These are phyloP conservation scores for Wickerhamiella alocasiicola DNA, from an alignment of 805 yeast species.

Conservation along the genomic window DNA sequence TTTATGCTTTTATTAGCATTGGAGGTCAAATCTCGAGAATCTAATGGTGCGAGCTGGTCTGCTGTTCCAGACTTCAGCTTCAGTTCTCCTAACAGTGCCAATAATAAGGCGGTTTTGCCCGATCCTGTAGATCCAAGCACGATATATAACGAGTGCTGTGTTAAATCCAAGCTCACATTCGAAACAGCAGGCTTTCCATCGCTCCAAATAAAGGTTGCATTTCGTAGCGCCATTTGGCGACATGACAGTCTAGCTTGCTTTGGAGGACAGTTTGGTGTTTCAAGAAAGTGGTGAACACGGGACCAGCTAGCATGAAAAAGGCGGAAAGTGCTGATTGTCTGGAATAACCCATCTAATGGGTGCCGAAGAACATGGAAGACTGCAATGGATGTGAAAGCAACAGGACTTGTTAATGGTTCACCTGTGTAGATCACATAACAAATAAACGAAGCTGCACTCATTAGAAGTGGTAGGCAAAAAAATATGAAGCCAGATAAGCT, in stretches of 20 bases:
- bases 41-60: constrained; percentile 59
- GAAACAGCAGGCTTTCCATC: neutral
- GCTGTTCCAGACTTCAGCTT: constrained; percentile 55
- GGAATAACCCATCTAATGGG: constrained; percentile 83
- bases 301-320: constrained; percentile 91
- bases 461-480: constrained; percentile 71
- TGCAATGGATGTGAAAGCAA: constrained; percentile 88
- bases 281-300: constrained; percentile 75
- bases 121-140: constrained; percentile 89
- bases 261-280: constrained; percentile 78
- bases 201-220: constrained; percentile 36
- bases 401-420: constrained; percentile 65
- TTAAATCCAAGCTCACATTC: neutral
- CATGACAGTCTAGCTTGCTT: too few relatives aligned
- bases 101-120: constrained; percentile 81
- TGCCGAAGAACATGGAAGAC: constrained; percentile 70
- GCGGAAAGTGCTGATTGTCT: constrained; percentile 72
- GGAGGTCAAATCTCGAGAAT: constrained; percentile 56
- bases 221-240: neutral
- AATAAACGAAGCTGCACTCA: constrained; percentile 70
- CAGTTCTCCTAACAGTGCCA: constrained; percentile 95
- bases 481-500: constrained; percentile 53
- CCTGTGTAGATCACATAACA: constrained; percentile 64
- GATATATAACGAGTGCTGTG: constrained; percentile 45
- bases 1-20: constrained; percentile 75